Evolutionary conservation across 768 basidiomycete species (phyloP), one percentile per base, ranked within the genome.

Genomic region (Fistulinella prunicolor): DNA sequence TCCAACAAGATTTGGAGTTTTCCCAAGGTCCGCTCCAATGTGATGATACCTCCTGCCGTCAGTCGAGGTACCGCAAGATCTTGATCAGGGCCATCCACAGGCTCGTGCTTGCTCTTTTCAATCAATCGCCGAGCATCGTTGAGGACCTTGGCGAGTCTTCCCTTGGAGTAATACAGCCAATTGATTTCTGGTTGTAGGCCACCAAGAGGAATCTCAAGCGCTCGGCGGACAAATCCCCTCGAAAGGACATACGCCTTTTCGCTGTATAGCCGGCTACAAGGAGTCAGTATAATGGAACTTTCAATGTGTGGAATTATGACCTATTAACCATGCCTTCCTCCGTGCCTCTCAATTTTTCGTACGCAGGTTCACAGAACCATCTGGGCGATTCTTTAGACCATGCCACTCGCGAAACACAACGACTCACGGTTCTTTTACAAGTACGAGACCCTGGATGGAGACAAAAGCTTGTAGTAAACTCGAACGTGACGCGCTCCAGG

Each of bases 171-270:
- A 66, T 94, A 96, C 49, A 92, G 69, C 76, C 83, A 82, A 19
- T 67, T 69, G 46, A 96, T 77, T 66, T 94, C 94, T 4, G 70
- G 55, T 50, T 86, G 85, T 22, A 96, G 69, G 8, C 82, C 79
- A 30, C 81, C 77, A 4, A 83, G 78, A 19, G 91, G 89, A 22
- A 85, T 72, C 69, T 91, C 88, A 23, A 94, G 80, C 12, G 93
- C 93, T 16, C 89, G 84, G n/a, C 86, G 84, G 41, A 94, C 83
- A 62, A 95, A 96, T 8, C 85, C 89, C 24, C 93, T 79, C 10
- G 93, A 92, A 34, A 95, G 76, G 32, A 94, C 89, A 57, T 88
- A 94, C 5, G 91, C 92, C 65, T 94, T 94, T 69, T 96, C 94
- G 64, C 78, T 94, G 71, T 96, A 95, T 12, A 95, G 67, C 37